Evolutionary conservation across 2,329 filamentous ascomycete species (phyloP).

Genomic region (Beauveria australis): DNA sequence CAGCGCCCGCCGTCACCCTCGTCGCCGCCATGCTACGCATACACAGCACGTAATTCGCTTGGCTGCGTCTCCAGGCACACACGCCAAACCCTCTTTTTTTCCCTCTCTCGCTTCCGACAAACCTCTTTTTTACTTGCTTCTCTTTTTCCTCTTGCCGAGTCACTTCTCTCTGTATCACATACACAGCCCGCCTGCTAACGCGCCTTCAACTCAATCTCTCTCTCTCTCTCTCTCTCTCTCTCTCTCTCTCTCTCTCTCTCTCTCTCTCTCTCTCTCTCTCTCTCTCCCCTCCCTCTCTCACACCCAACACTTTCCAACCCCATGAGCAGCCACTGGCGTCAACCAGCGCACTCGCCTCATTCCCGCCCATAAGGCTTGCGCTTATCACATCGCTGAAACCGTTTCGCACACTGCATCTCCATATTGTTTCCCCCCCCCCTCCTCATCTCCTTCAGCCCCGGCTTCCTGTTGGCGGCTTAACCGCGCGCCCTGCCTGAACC

Average conservation of each 20-base stretch:
- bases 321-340: neutral
- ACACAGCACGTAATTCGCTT: slow-evolving; percentile 8
- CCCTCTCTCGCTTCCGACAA: neutral
- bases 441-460: neutral
- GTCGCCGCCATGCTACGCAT: neutral
- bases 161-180: neutral
- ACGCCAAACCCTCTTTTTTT: neutral
- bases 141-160: neutral
- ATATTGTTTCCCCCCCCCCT: neutral
- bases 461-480: neutral
- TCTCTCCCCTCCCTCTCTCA: neutral
- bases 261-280: neutral
- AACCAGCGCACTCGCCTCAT: neutral
- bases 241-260: neutral
- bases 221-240: neutral
- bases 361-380: neutral
- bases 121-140: neutral
- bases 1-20: neutral
- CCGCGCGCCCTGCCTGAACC: neutral
- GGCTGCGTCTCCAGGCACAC: slow-evolving; percentile 3
- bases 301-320: neutral
- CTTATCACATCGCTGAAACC: neutral
- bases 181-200: neutral
- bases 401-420: neutral
- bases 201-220: neutral